phyloP scores from a whole-genome alignment of 2,329 filamentous ascomycete genomes.

The Paraphaeosphaeria minitans region DNA sequence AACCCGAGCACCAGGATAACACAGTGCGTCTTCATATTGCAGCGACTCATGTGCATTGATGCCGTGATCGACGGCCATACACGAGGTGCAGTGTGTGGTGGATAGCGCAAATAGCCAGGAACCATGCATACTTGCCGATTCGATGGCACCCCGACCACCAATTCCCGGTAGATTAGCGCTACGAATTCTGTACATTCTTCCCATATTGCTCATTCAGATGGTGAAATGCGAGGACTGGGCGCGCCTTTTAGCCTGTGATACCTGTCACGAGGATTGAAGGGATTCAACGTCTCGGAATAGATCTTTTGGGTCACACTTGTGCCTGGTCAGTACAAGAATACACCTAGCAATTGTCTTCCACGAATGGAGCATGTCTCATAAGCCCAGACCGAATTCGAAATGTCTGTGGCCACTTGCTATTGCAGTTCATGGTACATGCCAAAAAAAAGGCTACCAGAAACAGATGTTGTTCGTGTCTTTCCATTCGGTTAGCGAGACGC shows the following conservation, averaged over 20 bases:
- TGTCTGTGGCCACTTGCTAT: not conserved
- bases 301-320: not conserved
- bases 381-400: not conserved
- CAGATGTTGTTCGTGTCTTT: not conserved
- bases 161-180: constrained; percentile 3
- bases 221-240: constrained; percentile 4
- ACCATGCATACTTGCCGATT: constrained; percentile 12
- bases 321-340: not conserved
- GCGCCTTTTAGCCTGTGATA: constrained; percentile 8
- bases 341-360: not conserved
- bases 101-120: constrained; percentile 16
- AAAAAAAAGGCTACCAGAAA: not conserved
- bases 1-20: not conserved
- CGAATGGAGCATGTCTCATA: too few species aligned
- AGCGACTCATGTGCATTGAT: constrained; percentile 2
- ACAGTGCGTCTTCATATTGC: not conserved
- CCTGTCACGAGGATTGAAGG: not conserved
- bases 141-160: constrained; percentile 7
- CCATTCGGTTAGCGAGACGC: not conserved
- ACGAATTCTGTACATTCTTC: constrained; percentile 10
- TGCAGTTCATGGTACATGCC: not conserved
- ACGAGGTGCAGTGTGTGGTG: constrained; percentile 1
- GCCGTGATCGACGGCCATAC: constrained; percentile 12
- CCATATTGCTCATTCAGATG: constrained; percentile 13
- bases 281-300: not conserved